phyloP scores from a whole-genome alignment of 305 asterid genomes.

The Nicotiana rustica region DNA sequence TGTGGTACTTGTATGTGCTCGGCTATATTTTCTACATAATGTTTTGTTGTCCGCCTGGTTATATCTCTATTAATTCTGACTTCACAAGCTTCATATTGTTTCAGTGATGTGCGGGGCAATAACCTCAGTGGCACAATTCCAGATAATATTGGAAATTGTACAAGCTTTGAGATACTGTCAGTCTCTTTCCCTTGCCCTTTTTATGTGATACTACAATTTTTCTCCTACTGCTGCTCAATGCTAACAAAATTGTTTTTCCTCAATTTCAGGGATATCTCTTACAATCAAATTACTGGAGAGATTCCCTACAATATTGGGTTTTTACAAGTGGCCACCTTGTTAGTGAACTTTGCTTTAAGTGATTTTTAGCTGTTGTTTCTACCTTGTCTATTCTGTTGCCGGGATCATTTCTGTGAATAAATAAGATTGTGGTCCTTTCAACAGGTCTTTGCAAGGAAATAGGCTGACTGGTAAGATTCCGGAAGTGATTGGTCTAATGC shows the following conservation, averaged over 20 bases:
- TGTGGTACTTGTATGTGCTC: conserved; percentile 93
- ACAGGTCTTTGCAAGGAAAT: conserved; percentile 94
- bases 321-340: conserved; percentile 97
- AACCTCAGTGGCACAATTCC: conserved; percentile 90
- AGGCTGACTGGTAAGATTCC: conserved; percentile 90
- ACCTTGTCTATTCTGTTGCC: background rate
- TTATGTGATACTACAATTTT: background rate
- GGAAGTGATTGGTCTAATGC: conserved; percentile 98
- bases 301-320: conserved; percentile 98
- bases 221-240: background rate
- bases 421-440: conserved; percentile 25
- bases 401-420: conserved; percentile 24
- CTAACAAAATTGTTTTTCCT: background rate
- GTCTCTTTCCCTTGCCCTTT: conserved; percentile 39
- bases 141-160: conserved; percentile 91
- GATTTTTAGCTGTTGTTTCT: background rate
- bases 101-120: conserved; percentile 92
- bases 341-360: conserved; percentile 45
- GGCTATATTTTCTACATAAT: background rate
- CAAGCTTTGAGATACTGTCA: conserved; percentile 95
- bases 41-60: background rate
- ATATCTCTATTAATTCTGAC: background rate
- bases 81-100: conserved; percentile 25
- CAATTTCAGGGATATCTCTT: conserved; percentile 82
- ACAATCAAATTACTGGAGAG: conserved; percentile 90